These are phyloP conservation scores for Colletotrichum tamarilloi DNA, from an alignment of 2,329 filamentous ascomycete species.

Conservation along the genomic window DNA sequence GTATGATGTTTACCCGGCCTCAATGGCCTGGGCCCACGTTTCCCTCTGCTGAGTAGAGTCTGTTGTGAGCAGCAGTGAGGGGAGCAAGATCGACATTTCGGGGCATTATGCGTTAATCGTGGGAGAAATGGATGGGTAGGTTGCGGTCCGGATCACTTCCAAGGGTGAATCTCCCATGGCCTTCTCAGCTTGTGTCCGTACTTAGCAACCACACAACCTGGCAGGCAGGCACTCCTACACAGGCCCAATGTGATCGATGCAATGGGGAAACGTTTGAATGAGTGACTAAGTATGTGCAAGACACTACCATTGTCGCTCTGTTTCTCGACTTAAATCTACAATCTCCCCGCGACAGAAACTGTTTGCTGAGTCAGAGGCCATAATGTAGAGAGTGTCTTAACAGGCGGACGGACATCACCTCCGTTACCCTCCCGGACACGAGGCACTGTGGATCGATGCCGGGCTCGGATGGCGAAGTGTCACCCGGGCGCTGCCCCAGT, in stretches of 20 bases:
- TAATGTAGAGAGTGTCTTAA: background rate
- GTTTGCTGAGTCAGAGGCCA: slow-evolving; percentile 2
- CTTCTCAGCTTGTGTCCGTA: background rate
- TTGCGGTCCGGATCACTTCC: background rate
- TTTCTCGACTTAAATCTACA: background rate
- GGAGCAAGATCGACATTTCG: background rate
- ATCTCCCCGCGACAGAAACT: background rate
- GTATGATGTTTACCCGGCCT: background rate
- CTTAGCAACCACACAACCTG: background rate
- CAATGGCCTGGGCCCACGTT: background rate
- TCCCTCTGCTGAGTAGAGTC: background rate
- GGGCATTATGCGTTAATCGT: background rate
- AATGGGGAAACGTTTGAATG: background rate
- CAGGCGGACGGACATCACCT: background rate
- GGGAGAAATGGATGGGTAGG: background rate
- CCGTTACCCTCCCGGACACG: background rate
- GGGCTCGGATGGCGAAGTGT: no score
- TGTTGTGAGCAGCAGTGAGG: background rate
- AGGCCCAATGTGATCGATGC: background rate
- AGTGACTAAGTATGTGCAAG: background rate
- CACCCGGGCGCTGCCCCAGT: background rate
- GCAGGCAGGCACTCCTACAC: no score
- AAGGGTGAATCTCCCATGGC: background rate
- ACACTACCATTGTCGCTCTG: background rate
- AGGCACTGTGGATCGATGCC: background rate